Evolutionary conservation across 495 filamentous ascomycete genomes (phyloP), one percentile per base, ranked within the genome.

Genomic region (Paragyromitra xinjiangensis): DNA sequence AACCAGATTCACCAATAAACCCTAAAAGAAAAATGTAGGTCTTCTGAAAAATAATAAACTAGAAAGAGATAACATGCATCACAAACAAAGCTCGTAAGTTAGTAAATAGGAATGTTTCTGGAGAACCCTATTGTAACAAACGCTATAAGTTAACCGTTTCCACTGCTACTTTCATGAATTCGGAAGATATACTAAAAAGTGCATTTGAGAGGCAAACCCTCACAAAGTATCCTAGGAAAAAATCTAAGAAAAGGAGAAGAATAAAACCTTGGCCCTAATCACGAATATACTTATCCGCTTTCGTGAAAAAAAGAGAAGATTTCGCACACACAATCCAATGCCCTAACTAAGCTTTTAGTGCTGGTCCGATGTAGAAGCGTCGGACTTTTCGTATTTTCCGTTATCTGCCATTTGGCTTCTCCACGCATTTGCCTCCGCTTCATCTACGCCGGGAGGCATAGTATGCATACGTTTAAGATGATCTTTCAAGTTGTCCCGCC

Each of bases 381-480:
- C 77, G 16, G 75, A 9, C 61, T 79, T 79, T 61, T 79, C 77
- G 24, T 79, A 79, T 72, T 79, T 79, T 16, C 77, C 77, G 22
- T 56, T 81, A 64, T 83, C 81, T 3, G 81, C 81, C 78, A 82
- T 67, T 29, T 78, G 69, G 51, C 78, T 82, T 67, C 81, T 73
- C 75, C 70, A 66, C 2, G 75, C 81, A 65, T 82, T 82, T 48
- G 78, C 81, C 34, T 82, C 78, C 22, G 51, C 73, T 48, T 82
- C 81, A 40, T 79, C 77, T 19, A 82, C 72, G 4, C 81, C 81
- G 22, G 71, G 64, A 7, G 81, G 81, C 59, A 82, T 76, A 5
- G 82, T 81, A 45, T 83, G 81, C 81, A 83, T 82, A 1, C 81
- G 74, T 45, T 78, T 81, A 8, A 83, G 62, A 48, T 83, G 81